A percentile compares a stretch with the other conserved stretches of the same genome.
Evolutionary conservation across 768 basidiomycete species (phyloP).

Genomic region (Termitomyces sp.): DNA sequence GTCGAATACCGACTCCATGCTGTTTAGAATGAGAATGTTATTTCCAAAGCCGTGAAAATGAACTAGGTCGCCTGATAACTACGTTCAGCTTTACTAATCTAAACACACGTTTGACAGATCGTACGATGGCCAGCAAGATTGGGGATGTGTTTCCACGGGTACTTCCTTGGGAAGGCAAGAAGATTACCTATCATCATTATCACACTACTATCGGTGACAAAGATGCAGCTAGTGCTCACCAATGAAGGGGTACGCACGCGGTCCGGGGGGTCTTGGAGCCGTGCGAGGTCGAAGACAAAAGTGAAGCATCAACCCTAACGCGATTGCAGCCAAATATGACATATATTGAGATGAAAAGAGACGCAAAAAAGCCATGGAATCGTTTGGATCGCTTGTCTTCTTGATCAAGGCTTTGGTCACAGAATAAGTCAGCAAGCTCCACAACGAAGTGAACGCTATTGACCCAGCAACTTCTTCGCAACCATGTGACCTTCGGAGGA

Average conservation of each 20-base stretch:
- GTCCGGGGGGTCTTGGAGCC: not conserved
- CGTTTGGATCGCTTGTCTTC: no score
- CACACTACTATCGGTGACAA: not conserved
- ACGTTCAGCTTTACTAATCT: not conserved
- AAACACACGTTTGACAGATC: not conserved
- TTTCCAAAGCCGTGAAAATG: not conserved
- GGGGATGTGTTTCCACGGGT: not conserved
- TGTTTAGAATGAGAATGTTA: not conserved
- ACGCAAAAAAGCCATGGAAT: not conserved
- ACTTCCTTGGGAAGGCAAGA: not conserved
- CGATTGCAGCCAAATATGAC: not conserved
- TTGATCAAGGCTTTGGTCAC: no score
- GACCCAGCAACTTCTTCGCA: no score
- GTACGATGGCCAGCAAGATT: not conserved
- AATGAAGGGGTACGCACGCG: not conserved
- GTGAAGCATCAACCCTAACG: not conserved
- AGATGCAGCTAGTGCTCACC: not conserved
- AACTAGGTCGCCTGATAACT: not conserved
- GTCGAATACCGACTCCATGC: not conserved
- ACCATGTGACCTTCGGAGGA: no score
- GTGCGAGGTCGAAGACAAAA: not conserved
- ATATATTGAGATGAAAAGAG: not conserved
- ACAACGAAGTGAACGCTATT: no score
- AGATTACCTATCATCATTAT: not conserved
- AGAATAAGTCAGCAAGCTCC: no score